Percentiles rank a stretch among this genome's conserved stretches.
Evolutionary conservation across 495 filamentous ascomycete species (phyloP).

Genomic region (Xylaria intraflava): DNA sequence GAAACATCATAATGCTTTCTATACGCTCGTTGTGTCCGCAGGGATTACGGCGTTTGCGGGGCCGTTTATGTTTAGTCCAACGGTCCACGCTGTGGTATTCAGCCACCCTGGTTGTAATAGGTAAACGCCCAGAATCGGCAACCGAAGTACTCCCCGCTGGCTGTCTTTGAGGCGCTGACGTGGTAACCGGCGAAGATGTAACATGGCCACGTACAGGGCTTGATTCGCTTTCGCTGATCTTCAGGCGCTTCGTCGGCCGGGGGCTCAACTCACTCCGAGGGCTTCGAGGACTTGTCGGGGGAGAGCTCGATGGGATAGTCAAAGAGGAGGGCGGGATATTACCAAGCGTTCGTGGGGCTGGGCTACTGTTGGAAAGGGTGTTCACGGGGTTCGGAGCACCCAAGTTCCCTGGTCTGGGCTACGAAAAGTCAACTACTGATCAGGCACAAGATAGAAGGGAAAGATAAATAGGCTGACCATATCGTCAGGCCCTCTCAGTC

Average conservation of each 20-base stretch:
- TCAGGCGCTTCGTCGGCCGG: background rate
- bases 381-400: conserved; percentile 14
- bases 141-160: conserved; percentile 11
- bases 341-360: conserved; percentile 2
- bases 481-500: background rate
- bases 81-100: conserved; percentile 20
- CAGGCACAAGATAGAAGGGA: background rate
- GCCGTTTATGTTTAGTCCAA: background rate
- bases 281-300: conserved; percentile 26
- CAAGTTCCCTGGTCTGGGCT: conserved; percentile 4
- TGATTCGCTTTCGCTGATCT: background rate
- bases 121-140: conserved; percentile 21
- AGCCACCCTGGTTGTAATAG: conserved; percentile 15
- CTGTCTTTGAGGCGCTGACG: conserved; percentile 9
- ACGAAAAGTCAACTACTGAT: background rate
- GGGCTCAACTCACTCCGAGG: background rate
- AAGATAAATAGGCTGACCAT: conserved; percentile 4
- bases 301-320: conserved; percentile 6
- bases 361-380: conserved; percentile 15
- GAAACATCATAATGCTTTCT: background rate
- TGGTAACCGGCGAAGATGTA: conserved; percentile 3
- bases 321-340: background rate
- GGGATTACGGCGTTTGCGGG: background rate
- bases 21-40: background rate
- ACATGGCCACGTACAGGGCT: conserved; percentile 1